Conservation (phyloP, 192 early-diverging fungal genomes). For the Podila horticola region DNA sequence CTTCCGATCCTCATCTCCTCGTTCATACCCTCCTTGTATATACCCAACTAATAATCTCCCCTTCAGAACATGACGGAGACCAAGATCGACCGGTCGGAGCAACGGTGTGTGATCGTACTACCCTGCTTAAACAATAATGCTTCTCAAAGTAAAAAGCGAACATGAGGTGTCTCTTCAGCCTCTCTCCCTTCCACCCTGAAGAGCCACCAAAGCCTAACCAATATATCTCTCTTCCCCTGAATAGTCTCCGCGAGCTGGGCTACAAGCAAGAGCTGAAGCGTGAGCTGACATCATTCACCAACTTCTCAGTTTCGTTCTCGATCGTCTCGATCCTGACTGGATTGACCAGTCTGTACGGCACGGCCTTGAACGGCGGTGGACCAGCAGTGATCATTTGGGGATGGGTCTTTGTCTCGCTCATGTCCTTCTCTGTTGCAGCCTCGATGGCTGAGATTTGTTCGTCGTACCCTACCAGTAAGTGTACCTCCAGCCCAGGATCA, state of each 20-base stretch:
- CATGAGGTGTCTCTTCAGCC: background rate
- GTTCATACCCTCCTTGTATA: background rate
- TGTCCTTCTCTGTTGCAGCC: constrained; percentile 52
- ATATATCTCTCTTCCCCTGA: background rate
- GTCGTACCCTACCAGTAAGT: constrained; percentile 57
- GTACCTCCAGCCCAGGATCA: constrained; percentile 23
- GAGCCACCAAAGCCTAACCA: background rate
- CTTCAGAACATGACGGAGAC: background rate
- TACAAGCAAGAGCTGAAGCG: constrained; percentile 64
- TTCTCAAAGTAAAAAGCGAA: background rate
- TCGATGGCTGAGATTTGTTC: constrained; percentile 61
- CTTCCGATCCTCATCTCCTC: background rate
- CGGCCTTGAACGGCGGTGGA: constrained; percentile 55
- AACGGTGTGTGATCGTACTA: constrained; percentile 13
- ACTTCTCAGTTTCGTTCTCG: constrained; percentile 56
- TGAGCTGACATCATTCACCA: constrained; percentile 52
- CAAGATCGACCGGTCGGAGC: constrained; percentile 44
- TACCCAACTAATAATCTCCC: background rate
- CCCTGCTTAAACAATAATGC: background rate
- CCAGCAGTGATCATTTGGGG: constrained; percentile 59
- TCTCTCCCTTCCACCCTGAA: background rate
- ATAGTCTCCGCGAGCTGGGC: constrained; percentile 57
- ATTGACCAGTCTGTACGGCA: constrained; percentile 57
- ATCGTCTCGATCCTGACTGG: constrained; percentile 58
- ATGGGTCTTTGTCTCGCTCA: constrained; percentile 56